These are phyloP conservation scores for Globisporangium camurandrum DNA, from an alignment of 352 stramenopile species.

Conservation along the genomic window DNA sequence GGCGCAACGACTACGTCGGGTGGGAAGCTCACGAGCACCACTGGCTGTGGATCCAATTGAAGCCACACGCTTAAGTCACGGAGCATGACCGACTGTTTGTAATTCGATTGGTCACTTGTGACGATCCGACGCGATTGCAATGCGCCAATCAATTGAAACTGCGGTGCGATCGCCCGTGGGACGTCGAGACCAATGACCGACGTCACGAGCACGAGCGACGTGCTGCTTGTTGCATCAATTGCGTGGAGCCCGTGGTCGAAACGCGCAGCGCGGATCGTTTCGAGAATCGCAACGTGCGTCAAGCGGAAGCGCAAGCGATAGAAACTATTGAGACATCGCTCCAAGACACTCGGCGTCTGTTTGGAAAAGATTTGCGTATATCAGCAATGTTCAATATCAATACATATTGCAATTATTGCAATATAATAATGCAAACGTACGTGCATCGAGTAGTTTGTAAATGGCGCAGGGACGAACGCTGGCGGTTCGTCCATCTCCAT, in stretches of 20 bases:
- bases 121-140: constrained; percentile 24
- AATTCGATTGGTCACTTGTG: no score
- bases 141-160: constrained; percentile 72
- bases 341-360: constrained; percentile 59
- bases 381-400: no score
- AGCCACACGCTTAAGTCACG: constrained; percentile 31
- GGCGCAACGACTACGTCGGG: constrained; percentile 36
- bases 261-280: constrained; percentile 57
- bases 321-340: constrained; percentile 75
- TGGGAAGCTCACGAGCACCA: constrained; percentile 61
- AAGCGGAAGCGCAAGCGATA: constrained; percentile 72
- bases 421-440: no score
- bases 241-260: constrained; percentile 37
- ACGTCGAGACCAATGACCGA: constrained; percentile 81
- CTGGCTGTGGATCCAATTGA: constrained; percentile 16
- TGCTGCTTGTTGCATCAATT: constrained; percentile 39
- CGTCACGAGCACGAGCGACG: constrained; percentile 70
- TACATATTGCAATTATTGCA: constrained; percentile 1
- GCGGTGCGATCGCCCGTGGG: constrained; percentile 56
- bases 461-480: constrained; percentile 69
- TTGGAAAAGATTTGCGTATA: no score
- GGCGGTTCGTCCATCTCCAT: constrained; percentile 82
- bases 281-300: constrained; percentile 45
- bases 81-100: constrained; percentile 17
- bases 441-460: constrained; percentile 77